Conservation (phyloP, 257 asterid genomes). For the Thymus mandschuricus region DNA sequence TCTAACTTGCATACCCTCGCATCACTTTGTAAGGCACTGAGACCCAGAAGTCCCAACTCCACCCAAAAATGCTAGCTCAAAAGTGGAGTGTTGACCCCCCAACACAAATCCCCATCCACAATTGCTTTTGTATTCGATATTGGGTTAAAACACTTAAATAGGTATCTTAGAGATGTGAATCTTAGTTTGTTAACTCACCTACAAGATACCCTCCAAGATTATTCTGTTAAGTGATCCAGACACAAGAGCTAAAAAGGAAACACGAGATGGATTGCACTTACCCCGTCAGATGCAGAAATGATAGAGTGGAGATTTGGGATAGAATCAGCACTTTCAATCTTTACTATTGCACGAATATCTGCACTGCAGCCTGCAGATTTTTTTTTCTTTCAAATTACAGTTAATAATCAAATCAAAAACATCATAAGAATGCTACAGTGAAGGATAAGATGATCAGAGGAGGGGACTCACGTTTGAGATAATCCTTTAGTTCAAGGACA, state of each 20-base stretch:
- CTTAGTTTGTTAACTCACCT: not conserved
- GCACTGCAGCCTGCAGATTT: slow-evolving; percentile 68
- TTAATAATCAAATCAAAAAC: slow-evolving; percentile 14
- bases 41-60: too few relatives aligned
- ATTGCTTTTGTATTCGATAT: too few relatives aligned
- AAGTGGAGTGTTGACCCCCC: too few relatives aligned
- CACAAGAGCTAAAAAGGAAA: slow-evolving; percentile 25
- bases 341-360: slow-evolving; percentile 83
- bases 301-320: slow-evolving; percentile 92
- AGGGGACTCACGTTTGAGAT: slow-evolving; percentile 61
- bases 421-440: slow-evolving; percentile 12
- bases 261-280: slow-evolving; percentile 41
- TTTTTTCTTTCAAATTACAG: slow-evolving; percentile 13
- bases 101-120: too few relatives aligned
- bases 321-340: slow-evolving; percentile 99
- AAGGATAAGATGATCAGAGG: slow-evolving; percentile 20
- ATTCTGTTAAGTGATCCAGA: not conserved
- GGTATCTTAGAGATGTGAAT: not conserved
- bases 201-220: not conserved
- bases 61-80: too few relatives aligned
- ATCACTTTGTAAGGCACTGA: not conserved
- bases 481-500: slow-evolving; percentile 86
- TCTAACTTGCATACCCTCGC: slow-evolving; percentile 3
- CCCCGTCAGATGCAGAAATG: slow-evolving; percentile 96
- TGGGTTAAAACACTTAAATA: not conserved